Evolutionary conservation across 2,329 filamentous ascomycete species (phyloP), one percentile per base, ranked within the genome.

Genomic region (Cadophora sp.): DNA sequence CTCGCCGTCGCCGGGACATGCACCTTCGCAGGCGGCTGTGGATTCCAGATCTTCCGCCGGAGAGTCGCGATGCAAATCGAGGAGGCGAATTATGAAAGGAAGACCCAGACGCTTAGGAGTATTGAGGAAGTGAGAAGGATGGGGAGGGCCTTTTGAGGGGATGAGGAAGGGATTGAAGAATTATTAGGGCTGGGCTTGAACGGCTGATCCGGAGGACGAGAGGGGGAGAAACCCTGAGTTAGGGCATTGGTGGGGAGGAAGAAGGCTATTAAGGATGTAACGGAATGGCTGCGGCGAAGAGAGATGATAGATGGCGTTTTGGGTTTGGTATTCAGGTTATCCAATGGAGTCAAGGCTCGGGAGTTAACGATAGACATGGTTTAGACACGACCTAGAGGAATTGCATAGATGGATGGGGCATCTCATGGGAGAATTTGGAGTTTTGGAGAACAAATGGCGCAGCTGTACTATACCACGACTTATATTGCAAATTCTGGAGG

Each of bases 1-100:
- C 58, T 61, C 24, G 58, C 58, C 12, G 37, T 61, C 24, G 58
- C 40, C 22, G 58, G 58, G 24, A 46, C 58, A 16, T 61, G 34
- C 22, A 46, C 58, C 2, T 61, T 61, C 7, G 58, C 58, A 1
- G 58, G 58, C 2, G 37, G 37, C 31, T 29, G 58, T 12, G 58
- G 58, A 1, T 48, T 46, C 24, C 58, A 61, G 58, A 29, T 58
- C 9, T 61, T 61, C 37, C 37, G 37, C 22, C 37, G 58, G 12
- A n/a, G 58, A 19, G 58, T 61, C 6, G 58, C 58, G 24, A 61
- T 29, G 37, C 58, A 61, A 24, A 19, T 46, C 26, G 58, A 61
- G 24, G 58, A 61, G 58, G 58, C 58, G 34, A 61, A 61, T 27
- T 61, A 61, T 61, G 58, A 61, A 24, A 22, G 40, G 37, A 61